These are phyloP conservation scores for Sarocladium strictum DNA, from an alignment of 2,329 filamentous ascomycete genomes.

Conservation along the genomic window DNA sequence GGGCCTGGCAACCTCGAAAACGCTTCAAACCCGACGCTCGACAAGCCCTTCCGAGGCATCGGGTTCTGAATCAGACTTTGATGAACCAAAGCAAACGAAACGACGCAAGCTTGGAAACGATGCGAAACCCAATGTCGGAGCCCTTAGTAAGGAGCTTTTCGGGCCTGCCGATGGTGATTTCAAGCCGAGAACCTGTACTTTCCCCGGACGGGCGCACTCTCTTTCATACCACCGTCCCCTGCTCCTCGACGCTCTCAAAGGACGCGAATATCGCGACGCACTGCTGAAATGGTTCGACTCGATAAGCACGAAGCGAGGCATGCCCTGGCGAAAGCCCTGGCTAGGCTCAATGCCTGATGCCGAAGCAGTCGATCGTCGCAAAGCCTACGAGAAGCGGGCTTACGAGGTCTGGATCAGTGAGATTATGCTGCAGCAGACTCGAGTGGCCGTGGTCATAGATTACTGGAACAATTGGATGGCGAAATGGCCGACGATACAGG, in stretches of 20 bases:
- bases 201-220: conserved; percentile 9
- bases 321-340: conserved; percentile 57
- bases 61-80: neutral
- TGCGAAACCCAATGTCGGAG: neutral
- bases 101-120: conserved; percentile 6
- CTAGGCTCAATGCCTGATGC: conserved; percentile 32
- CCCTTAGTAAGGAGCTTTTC: conserved; percentile 6
- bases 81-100: conserved; percentile 3
- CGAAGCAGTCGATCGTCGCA: conserved; percentile 28
- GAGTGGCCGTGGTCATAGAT: conserved; percentile 54
- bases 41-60: neutral
- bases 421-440: conserved; percentile 63
- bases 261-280: conserved; percentile 23
- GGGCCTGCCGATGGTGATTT: neutral
- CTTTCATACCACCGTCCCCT: conserved; percentile 42
- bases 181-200: neutral
- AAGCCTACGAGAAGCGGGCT: conserved; percentile 45
- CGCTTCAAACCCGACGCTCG: neutral
- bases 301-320: conserved; percentile 39
- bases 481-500: conserved; percentile 52
- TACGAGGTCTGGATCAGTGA: conserved; percentile 64
- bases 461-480: conserved; percentile 60
- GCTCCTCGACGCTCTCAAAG: conserved; percentile 32
- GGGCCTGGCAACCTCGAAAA: neutral
- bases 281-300: conserved; percentile 48